Evolutionary conservation across 371 early-diverging fungal genomes (phyloP).

Genomic region (Sanchytrium tribonematis): DNA sequence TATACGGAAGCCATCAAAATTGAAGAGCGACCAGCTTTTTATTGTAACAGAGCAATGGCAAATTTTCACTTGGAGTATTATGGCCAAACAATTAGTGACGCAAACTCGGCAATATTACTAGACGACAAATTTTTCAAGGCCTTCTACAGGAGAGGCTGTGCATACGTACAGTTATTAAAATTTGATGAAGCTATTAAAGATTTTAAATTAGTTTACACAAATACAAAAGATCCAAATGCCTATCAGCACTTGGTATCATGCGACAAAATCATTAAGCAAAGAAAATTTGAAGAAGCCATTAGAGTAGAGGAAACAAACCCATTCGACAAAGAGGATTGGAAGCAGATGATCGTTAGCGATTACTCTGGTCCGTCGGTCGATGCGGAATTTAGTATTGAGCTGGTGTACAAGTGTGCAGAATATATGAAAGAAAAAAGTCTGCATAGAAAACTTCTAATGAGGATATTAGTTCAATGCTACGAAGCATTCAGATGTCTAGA

Average conservation of each 20-base stretch:
- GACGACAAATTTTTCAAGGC: slow-evolving; percentile 65
- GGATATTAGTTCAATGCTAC: slow-evolving; percentile 43
- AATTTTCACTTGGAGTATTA: slow-evolving; percentile 59
- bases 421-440: slow-evolving; percentile 65
- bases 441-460: slow-evolving; percentile 55
- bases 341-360: slow-evolving; percentile 12
- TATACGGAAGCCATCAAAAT: slow-evolving; percentile 52
- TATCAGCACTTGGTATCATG: slow-evolving; percentile 10
- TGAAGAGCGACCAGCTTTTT: slow-evolving; percentile 58
- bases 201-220: slow-evolving; percentile 32
- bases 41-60: slow-evolving; percentile 71
- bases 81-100: slow-evolving; percentile 63
- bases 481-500: slow-evolving; percentile 35
- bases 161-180: slow-evolving; percentile 47
- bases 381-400: slow-evolving; percentile 34
- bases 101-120: slow-evolving; percentile 47
- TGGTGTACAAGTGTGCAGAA: slow-evolving; percentile 39
- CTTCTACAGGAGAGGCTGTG: slow-evolving; percentile 65
- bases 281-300: slow-evolving; percentile 59
- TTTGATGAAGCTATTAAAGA: slow-evolving; percentile 58
- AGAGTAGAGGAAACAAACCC: slow-evolving; percentile 7
- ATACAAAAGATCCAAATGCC: slow-evolving; percentile 18
- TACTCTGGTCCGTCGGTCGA: slow-evolving; percentile 12
- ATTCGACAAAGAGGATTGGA: slow-evolving; percentile 18
- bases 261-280: slow-evolving; percentile 1